Evolutionary conservation across 306 rosid species (phyloP), one percentile per base, ranked within the genome.

Genomic region (Dalbergia oliveri): DNA sequence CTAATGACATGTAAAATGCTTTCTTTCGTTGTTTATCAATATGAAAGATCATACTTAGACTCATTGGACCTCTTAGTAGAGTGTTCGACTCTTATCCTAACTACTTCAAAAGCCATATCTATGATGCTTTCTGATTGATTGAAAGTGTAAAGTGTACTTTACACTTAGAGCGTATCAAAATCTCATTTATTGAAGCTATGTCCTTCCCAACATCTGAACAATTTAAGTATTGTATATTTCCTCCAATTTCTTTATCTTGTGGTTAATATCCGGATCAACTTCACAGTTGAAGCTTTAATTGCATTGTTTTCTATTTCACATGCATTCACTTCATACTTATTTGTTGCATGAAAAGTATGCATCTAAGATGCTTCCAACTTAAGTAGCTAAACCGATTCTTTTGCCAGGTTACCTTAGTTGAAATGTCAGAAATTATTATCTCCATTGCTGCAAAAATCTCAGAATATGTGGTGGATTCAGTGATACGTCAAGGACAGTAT

Each of bases 401-500:
- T 63, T 63, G 45, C 44, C 67, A 63, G 45, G 68, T 63, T 63
- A 6, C 21, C 11, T 63, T 63, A 4, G 9, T 6, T 63, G 3
- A 33, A 63, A 63, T 34, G 45, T 11, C 68, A 31, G 45, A 64
- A 0, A 8, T 64, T 21, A 1, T 37, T 4, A 15, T 64, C 69
- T 35, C 69, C 49, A 64, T 64, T 15, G 69, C 69, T 15, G 69
- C 49, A 4, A 64, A 64, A 37, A 1, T 64, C 49, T 35, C 69
- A 8, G 69, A 64, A 12, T 64, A 64, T 64, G 23, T 15, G 26
- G 69, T 64, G 12, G 49, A n/a, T 15, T 64, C n/a, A 64, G 69
- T 16, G 69, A 35, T 64, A 6, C 45, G 69, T 4, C 69, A 34
- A 35, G 69, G 69, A 64, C 47, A 35, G 14, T 64, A 64, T 64